phyloP scores from a whole-genome alignment of 352 stramenopile species.

The Phytophthora niederhauseri region DNA sequence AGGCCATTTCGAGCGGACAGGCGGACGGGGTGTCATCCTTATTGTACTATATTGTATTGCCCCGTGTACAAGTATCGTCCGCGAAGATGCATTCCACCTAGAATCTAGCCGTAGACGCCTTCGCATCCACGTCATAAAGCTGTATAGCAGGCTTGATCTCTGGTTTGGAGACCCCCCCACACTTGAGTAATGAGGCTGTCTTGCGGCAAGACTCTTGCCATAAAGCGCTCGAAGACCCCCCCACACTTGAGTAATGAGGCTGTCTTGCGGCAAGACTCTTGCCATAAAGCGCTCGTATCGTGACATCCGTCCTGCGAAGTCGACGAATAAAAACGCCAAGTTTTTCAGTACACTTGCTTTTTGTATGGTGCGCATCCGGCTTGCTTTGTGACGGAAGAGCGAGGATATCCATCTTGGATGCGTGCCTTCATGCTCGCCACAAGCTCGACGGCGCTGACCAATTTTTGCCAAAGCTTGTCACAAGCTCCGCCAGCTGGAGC shows the following conservation, averaged over 20 bases:
- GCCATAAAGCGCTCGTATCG: background rate
- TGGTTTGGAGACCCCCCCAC: too few species aligned
- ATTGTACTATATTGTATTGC: background rate
- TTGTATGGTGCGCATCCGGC: background rate
- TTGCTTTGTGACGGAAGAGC: background rate
- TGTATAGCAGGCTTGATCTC: too few species aligned
- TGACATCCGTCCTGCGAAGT: background rate
- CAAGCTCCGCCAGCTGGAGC: constrained; percentile 19
- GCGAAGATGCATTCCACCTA: background rate
- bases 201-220: too few species aligned
- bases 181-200: too few species aligned
- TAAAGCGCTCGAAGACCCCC: background rate
- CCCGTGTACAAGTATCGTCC: too few species aligned
- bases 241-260: too few species aligned
- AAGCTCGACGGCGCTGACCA: constrained; percentile 19
- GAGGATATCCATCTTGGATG: constrained; percentile 1
- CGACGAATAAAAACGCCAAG: constrained; percentile 6
- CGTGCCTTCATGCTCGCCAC: constrained; percentile 8
- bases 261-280: too few species aligned
- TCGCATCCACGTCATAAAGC: background rate
- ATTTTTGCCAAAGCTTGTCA: constrained; percentile 32
- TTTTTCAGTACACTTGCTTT: background rate
- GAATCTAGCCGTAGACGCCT: too few species aligned
- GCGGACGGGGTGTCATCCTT: background rate
- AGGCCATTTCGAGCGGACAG: constrained; percentile 1